Evolutionary conservation across 1,139 yeast genomes (phyloP).

Genomic region (Debaryomycetaceae sp.): DNA sequence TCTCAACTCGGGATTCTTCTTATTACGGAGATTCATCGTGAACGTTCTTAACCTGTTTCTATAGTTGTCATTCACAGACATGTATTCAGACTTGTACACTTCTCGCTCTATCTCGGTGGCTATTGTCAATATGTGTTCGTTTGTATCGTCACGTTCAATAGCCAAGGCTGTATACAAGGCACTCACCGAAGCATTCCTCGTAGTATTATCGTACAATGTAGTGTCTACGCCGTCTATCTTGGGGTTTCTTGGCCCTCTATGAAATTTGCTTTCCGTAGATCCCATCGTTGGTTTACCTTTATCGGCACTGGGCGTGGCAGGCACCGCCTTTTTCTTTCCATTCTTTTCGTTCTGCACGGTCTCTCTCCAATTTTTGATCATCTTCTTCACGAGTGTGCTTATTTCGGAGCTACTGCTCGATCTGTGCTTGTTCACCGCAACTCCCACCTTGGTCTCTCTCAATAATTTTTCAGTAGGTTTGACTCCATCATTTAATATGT

Average conservation of each 20-base stretch:
- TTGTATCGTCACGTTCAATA: conserved; percentile 60
- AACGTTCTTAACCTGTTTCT: conserved; percentile 79
- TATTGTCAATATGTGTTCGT: conserved; percentile 52
- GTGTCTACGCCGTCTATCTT: conserved; percentile 77
- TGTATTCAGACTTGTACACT: conserved; percentile 58
- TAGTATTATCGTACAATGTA: conserved; percentile 63
- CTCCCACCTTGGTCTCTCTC: conserved; percentile 96
- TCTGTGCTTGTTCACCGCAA: conserved; percentile 87
- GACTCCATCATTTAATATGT: conserved; percentile 66
- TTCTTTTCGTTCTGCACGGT: conserved; percentile 76
- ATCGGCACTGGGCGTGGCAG: conserved; percentile 7
- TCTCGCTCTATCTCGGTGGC: conserved; percentile 74
- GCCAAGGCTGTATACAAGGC: conserved; percentile 90
- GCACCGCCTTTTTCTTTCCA: conserved; percentile 23
- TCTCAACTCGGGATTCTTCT: conserved; percentile 83
- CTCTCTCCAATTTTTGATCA: conserved; percentile 88
- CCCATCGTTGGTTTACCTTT: conserved; percentile 8
- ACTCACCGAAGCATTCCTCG: conserved; percentile 79
- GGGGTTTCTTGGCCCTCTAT: conserved; percentile 63
- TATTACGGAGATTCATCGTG: conserved; percentile 82
- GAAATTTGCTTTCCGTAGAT: conserved; percentile 21
- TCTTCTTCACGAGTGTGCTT: conserved; percentile 67
- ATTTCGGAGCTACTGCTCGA: conserved; percentile 65
- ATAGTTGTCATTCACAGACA: conserved; percentile 56
- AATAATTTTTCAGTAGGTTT: conserved; percentile 81